Evolutionary conservation across 495 filamentous ascomycete species (phyloP).

Genomic region (Mycothermus thermophilus): DNA sequence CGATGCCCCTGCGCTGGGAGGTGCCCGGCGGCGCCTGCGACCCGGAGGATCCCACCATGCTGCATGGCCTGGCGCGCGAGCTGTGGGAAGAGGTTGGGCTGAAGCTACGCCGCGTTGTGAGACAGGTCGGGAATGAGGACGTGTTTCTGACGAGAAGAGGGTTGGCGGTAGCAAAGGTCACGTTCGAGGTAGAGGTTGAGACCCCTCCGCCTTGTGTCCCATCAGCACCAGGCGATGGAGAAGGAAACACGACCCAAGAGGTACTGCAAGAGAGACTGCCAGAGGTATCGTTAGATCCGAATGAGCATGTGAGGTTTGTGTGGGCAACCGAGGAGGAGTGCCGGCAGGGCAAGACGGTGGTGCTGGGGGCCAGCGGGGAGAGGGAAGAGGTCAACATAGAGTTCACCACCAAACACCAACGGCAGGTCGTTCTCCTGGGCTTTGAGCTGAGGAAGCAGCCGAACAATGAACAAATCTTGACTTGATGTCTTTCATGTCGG

Average conservation of each 20-base stretch:
- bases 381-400: slow-evolving; percentile 15
- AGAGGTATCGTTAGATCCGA: slow-evolving; percentile 25
- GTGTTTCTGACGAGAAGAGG: slow-evolving; percentile 28
- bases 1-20: slow-evolving; percentile 38
- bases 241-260: no score
- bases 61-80: slow-evolving; percentile 37
- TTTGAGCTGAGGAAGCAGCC: slow-evolving; percentile 18
- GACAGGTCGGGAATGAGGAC: slow-evolving; percentile 19
- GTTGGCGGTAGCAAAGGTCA: slow-evolving; percentile 20
- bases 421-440: slow-evolving; percentile 14
- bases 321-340: slow-evolving; percentile 35
- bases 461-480: no score
- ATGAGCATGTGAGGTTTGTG: slow-evolving; percentile 30
- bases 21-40: slow-evolving; percentile 43
- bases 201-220: background rate
- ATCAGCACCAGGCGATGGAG: no score
- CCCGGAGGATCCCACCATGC: slow-evolving; percentile 31
- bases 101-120: slow-evolving; percentile 20
- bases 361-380: background rate
- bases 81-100: slow-evolving; percentile 44
- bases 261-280: background rate
- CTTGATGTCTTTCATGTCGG: no score
- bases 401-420: slow-evolving; percentile 21
- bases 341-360: slow-evolving; percentile 8
- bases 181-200: slow-evolving; percentile 27